Evolutionary conservation across 208 protist species (phyloP).

Genomic region (Wallacemonas sp.): DNA sequence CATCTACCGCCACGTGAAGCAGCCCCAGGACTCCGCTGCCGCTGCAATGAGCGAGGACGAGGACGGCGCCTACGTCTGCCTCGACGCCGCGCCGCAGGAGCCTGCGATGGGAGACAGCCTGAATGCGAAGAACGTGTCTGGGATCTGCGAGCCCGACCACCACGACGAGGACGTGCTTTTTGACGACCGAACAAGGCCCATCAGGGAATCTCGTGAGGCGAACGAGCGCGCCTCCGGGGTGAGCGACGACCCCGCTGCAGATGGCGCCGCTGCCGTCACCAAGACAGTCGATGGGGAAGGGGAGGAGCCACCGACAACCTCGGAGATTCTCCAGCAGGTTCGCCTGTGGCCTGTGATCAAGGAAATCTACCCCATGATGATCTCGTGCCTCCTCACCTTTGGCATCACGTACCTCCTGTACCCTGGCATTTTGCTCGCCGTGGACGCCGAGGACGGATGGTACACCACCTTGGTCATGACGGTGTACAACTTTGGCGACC

Average conservation of each 20-base stretch:
- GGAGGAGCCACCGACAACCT: slow-evolving; percentile 39
- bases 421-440: slow-evolving; percentile 67
- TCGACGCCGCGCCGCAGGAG: neutral
- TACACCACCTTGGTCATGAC: slow-evolving; percentile 78
- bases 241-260: neutral
- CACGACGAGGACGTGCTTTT: slow-evolving; percentile 31
- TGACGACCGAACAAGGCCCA: slow-evolving; percentile 31
- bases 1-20: slow-evolving; percentile 42
- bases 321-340: slow-evolving; percentile 65
- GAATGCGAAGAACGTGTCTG: neutral
- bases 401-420: slow-evolving; percentile 73
- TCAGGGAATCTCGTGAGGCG: slow-evolving; percentile 12
- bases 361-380: slow-evolving; percentile 77
- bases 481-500: slow-evolving; percentile 71
- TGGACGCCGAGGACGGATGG: slow-evolving; percentile 55
- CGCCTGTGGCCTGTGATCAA: slow-evolving; percentile 67
- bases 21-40: neutral
- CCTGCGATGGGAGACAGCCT: neutral
- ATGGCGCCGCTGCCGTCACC: neutral
- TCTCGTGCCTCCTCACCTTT: slow-evolving; percentile 70
- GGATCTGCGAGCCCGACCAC: neutral
- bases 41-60: neutral
- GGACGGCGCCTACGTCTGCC: neutral
- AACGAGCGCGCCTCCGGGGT: neutral
- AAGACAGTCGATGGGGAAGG: slow-evolving; percentile 5